phyloP scores from a whole-genome alignment of 169 alveolate genomes.

The Cytauxzoon felis region DNA sequence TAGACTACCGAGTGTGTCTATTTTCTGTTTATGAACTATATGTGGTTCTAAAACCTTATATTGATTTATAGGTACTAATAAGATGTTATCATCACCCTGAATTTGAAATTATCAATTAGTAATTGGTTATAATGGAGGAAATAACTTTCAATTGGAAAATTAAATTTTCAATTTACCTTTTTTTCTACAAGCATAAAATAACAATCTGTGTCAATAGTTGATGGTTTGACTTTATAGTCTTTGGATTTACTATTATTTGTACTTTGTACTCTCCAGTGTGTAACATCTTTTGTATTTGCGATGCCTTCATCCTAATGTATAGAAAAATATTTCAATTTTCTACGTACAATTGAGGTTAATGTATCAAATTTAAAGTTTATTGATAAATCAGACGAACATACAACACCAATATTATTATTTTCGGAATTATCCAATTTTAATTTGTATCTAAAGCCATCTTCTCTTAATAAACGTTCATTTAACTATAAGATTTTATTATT shows the following conservation, averaged over 20 bases:
- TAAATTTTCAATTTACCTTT: background rate
- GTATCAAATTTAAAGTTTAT: constrained; percentile 21
- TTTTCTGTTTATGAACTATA: background rate
- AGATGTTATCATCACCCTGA: constrained; percentile 40
- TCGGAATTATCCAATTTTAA: constrained; percentile 31
- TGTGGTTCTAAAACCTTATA: constrained; percentile 6
- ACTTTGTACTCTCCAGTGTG: background rate
- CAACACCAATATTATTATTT: constrained; percentile 40
- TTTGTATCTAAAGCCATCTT: constrained; percentile 27
- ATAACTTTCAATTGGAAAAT: background rate
- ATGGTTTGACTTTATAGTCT: constrained; percentile 21
- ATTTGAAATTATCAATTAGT: constrained; percentile 1
- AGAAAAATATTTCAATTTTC: background rate
- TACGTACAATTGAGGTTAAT: constrained; percentile 14
- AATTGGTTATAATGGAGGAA: background rate
- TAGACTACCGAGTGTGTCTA: background rate
- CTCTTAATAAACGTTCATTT: constrained; percentile 5
- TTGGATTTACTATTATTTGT: background rate
- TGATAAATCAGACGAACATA: constrained; percentile 31
- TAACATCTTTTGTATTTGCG: constrained; percentile 3
- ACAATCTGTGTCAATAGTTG: constrained; percentile 50
- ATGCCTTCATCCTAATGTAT: constrained; percentile 7
- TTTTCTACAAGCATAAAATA: constrained; percentile 54
- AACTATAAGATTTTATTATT: no score
- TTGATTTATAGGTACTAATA: constrained; percentile 35